Evolutionary conservation across 2,329 filamentous ascomycete species (phyloP), one percentile per base, ranked within the genome.

Genomic region (Metarhizium robertsii): DNA sequence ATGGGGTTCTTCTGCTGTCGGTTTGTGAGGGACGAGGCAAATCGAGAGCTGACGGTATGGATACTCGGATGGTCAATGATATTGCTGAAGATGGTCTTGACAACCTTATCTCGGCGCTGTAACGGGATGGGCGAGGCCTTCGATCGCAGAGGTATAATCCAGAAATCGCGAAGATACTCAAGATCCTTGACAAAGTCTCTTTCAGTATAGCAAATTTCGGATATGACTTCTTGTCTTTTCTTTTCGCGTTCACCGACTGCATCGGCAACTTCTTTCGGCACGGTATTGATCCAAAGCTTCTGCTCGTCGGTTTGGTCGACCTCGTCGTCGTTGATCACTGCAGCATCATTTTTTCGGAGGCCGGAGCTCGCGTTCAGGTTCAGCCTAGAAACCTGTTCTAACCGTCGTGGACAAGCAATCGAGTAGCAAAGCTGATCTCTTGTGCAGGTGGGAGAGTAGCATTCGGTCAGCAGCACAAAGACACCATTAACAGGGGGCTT

Each of bases 231-330:
- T 69, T 99, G 94, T 48, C 94, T 84, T 76, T 97, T 97, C 84
- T 96, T 95, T 71, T 99, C 94, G 61, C 83, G 84, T 62, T 99
- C 94, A 52, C 85, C 85, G 34, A 96, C 86, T 66, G 86, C 89
- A 63, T 97, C 92, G 0, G 92, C 91, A 56, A 99, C 79, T 69
- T 97, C 94, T 70, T 96, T 94, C 1, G 92, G 90, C 40, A 99
- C 94, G 14, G 92, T 96, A 70, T 97, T 97, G 72, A 99, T 99
- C 94, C 94, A 99, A 42, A 99, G 80, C 71, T 97, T 97, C 75
- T 97, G 94, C 69, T 97, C 92, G 66, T 96, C 91, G 36, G 87
- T 90, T 65, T 94, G 87, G 57, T 92, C 88, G 46, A 70, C 76
- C 60, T 94, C 90, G 63, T 95, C 91, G 65, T 95, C 92, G 66